Evolutionary conservation across 23 red algal genomes (phyloP).

Genomic region (Cyanidioschyzon merolae): DNA sequence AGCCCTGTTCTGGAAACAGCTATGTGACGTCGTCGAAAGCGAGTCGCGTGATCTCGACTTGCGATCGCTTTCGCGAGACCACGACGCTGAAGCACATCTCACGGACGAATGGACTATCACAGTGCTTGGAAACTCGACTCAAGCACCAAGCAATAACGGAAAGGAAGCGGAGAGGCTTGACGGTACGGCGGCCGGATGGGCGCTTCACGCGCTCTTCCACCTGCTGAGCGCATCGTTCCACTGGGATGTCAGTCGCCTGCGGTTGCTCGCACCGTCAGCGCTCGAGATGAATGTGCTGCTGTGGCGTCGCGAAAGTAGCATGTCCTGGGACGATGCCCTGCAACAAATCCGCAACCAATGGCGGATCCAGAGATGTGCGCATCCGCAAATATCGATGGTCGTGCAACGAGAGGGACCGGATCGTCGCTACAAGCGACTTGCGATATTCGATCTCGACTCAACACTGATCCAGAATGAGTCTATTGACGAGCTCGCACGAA

Average conservation of each 20-base stretch:
- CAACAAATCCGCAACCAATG: neutral
- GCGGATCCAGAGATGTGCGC: neutral
- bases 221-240: too few relatives aligned
- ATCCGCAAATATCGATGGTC: neutral
- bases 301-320: neutral
- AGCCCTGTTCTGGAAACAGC: too few relatives aligned
- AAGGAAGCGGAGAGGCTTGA: too few relatives aligned
- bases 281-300: neutral
- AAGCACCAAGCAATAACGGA: too few relatives aligned
- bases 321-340: neutral
- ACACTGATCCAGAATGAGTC: slow-evolving; percentile 59
- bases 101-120: neutral
- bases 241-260: neutral
- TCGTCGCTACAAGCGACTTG: slow-evolving; percentile 41
- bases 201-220: too few relatives aligned
- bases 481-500: slow-evolving; percentile 51
- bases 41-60: too few relatives aligned
- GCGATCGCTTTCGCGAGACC: too few relatives aligned
- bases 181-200: too few relatives aligned
- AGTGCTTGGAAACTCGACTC: neutral
- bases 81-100: too few relatives aligned
- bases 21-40: too few relatives aligned
- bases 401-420: slow-evolving; percentile 27
- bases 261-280: neutral
- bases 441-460: slow-evolving; percentile 69